Percentiles rank a stretch among this genome's conserved stretches.
phyloP scores from a whole-genome alignment of 495 filamentous ascomycete genomes.

The Hyaloscypha variabilis region DNA sequence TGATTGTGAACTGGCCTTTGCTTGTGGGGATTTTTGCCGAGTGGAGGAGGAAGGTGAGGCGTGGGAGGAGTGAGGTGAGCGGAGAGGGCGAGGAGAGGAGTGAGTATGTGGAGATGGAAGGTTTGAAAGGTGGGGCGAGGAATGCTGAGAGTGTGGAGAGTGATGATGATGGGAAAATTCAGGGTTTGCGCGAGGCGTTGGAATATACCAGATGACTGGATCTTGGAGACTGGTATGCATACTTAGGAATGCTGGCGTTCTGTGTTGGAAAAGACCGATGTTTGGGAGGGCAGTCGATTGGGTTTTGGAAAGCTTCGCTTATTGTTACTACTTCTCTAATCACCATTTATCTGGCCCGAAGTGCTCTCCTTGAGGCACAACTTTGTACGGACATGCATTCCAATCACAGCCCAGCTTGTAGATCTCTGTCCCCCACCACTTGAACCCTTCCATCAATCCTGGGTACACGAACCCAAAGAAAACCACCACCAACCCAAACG shows the following conservation, averaged over 20 bases:
- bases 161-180: background rate
- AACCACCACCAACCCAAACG: constrained; percentile 76
- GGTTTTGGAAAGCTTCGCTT: too few relatives aligned
- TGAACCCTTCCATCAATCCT: constrained; percentile 62
- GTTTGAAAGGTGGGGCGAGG: background rate
- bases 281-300: too few relatives aligned
- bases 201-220: background rate
- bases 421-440: constrained; percentile 78
- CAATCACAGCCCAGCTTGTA: constrained; percentile 68
- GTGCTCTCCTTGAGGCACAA: constrained; percentile 50
- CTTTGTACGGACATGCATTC: constrained; percentile 60
- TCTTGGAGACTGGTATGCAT: background rate
- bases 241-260: background rate
- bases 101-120: too few relatives aligned
- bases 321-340: background rate
- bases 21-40: constrained; percentile 32
- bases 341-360: constrained; percentile 64
- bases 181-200: background rate
- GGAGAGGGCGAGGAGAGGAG: too few relatives aligned
- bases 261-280: too few relatives aligned
- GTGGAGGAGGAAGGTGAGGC: background rate
- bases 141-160: background rate
- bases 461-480: constrained; percentile 84
- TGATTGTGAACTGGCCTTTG: constrained; percentile 54
- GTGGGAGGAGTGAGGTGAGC: background rate